Base-by-base conservation (phyloP, 73 alveolate genomes). In the Urostyla sp. region DNA sequence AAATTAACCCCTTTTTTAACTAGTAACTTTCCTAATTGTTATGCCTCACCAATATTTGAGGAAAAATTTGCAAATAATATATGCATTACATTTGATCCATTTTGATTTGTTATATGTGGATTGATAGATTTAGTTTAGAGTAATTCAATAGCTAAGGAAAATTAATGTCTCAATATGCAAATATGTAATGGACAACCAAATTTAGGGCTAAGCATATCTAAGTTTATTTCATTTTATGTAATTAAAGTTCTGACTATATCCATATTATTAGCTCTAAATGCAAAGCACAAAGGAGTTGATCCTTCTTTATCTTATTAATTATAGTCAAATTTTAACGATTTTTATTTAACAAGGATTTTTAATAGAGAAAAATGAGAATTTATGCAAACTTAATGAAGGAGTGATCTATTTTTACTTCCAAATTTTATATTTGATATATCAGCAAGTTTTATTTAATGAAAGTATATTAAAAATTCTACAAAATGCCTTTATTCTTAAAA, bases 61-160 rank as follows among this genome's bases (percentile, higher is more conserved):
- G 34, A 16, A 28, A n/a, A 75, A 24, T 38, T 55, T 1, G 76
- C 87, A 56, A 75, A 75, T 21, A 75, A 53, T 0, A 75, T 15
- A 28, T 75, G 87, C 66, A 75, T 8, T 23, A 52, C 44, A 27
- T n/a, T 75, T 3, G 78, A 36, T 11, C 87, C 87, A 36, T 53
- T 56, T 1, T 38, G 49, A 38, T 75, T 75, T 3, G 21, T 27
- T 4, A 26, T 0, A 16, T 55, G 20, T 7, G 36, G 49, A 26
- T 75, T 73, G 23, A 54, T 30, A 11, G 37, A n/a, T 35, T 53
- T 53, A 16, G 69, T 35, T 20, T 73, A 73, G 15, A 73, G 50
- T 2, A 73, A 27, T 32, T 53, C 5, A 10, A 56, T 13, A 20
- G 74, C 74, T 34, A 56, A 24, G 51, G 18, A 37, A 32, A 56